A percentile compares a stretch with the other conserved stretches of the same genome.
phyloP scores from a whole-genome alignment of 164 flowering plant species.

The Liquidambar formosana region DNA sequence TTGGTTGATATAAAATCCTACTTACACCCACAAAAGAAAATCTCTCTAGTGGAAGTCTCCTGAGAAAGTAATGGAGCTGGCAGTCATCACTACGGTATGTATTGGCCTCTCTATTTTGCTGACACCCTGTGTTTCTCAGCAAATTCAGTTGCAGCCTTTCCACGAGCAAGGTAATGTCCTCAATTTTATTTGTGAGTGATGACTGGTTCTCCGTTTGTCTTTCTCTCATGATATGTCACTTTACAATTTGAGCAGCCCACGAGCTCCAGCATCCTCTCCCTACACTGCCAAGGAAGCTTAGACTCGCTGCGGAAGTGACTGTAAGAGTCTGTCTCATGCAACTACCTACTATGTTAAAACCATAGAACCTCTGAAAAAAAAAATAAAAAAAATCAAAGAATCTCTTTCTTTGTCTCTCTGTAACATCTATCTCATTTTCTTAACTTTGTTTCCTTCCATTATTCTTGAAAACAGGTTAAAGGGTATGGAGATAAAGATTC shows the following conservation, averaged over 20 bases:
- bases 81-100: slow-evolving; percentile 1
- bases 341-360: no score
- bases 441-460: background rate
- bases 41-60: background rate
- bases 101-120: slow-evolving; percentile 14
- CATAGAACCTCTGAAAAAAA: background rate
- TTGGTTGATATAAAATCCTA: slow-evolving; percentile 10
- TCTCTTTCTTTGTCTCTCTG: no score
- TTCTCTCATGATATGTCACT: background rate
- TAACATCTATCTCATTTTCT: no score
- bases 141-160: slow-evolving; percentile 11
- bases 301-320: slow-evolving; percentile 10
- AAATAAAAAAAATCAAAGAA: no score
- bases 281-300: slow-evolving; percentile 37
- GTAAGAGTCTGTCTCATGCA: slow-evolving; percentile 10
- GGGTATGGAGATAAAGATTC: slow-evolving; percentile 3
- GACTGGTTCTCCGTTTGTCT: slow-evolving; percentile 12
- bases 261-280: slow-evolving; percentile 8
- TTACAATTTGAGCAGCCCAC: background rate
- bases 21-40: slow-evolving; percentile 3
- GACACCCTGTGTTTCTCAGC: slow-evolving; percentile 21
- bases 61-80: slow-evolving; percentile 13
- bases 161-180: slow-evolving; percentile 24
- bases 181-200: no score
- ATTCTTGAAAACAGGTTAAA: slow-evolving; percentile 14